These are phyloP conservation scores for Botryosphaeria dothidea DNA, from an alignment of 2,329 filamentous ascomycete species.

Conservation along the genomic window DNA sequence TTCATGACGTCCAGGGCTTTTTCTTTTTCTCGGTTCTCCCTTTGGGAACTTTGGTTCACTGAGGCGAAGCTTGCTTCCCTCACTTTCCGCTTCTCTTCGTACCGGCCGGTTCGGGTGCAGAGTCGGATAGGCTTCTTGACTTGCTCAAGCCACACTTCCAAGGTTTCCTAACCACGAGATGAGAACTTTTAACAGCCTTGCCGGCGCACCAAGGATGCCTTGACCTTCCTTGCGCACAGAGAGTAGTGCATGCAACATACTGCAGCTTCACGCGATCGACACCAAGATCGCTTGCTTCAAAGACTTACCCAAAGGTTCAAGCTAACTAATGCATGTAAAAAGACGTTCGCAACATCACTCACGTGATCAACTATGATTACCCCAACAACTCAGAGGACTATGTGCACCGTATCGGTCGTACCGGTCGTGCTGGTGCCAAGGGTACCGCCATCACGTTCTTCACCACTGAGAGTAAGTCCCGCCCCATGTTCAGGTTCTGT, in stretches of 20 bases:
- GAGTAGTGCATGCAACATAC: conserved; percentile 56
- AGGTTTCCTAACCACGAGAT: conserved; percentile 68
- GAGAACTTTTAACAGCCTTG: conserved; percentile 47
- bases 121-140: conserved; percentile 79
- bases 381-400: conserved; percentile 84
- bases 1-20: conserved; percentile 89
- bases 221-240: conserved; percentile 52
- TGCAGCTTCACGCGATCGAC: conserved; percentile 61
- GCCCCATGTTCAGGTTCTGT: conserved; percentile 11
- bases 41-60: conserved; percentile 85
- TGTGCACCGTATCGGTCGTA: conserved; percentile 69
- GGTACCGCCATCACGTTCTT: conserved; percentile 98
- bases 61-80: conserved; percentile 70
- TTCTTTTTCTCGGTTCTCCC: conserved; percentile 80
- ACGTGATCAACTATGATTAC: conserved; percentile 99
- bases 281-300: conserved; percentile 54
- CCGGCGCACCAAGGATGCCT: conserved; percentile 42
- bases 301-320: conserved; percentile 50
- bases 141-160: conserved; percentile 73
- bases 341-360: conserved; percentile 99
- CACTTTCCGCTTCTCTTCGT: conserved; percentile 73
- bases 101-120: conserved; percentile 69
- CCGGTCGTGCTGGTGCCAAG: conserved; percentile 74
- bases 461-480: conserved; percentile 92
- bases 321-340: conserved; percentile 76